These are phyloP conservation scores for Alternaria longipes DNA, from an alignment of 2,329 filamentous ascomycete genomes.

Conservation along the genomic window DNA sequence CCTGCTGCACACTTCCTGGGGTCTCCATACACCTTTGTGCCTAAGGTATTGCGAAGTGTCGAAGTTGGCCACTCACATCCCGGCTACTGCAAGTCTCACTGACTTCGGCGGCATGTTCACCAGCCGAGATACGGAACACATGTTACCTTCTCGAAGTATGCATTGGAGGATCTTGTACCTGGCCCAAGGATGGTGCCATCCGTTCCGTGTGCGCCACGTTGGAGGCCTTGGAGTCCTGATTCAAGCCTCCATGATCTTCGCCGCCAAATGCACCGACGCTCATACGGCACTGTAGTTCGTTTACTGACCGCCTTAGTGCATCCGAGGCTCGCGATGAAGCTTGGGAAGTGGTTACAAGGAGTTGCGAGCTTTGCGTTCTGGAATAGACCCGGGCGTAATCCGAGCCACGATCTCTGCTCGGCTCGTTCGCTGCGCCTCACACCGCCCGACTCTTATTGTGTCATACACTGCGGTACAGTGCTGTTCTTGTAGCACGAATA, in stretches of 20 bases:
- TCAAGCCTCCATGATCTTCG: constrained; percentile 4
- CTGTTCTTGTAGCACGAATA: neutral
- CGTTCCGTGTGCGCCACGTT: constrained; percentile 10
- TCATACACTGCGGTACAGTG: neutral
- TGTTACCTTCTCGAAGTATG: neutral
- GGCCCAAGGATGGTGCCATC: constrained; percentile 3
- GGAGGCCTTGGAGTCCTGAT: constrained; percentile 18
- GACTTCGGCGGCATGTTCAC: neutral
- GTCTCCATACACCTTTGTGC: neutral
- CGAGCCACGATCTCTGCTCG: neutral
- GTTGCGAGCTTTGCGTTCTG: neutral
- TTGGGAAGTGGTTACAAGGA: neutral
- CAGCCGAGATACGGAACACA: neutral
- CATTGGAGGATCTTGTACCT: neutral
- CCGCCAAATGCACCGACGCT: neutral
- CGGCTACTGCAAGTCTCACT: neutral
- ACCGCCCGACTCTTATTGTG: neutral
- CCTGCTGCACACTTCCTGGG: too few species aligned
- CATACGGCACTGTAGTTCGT: neutral
- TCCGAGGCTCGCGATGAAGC: too few species aligned
- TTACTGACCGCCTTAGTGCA: neutral
- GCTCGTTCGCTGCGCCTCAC: neutral
- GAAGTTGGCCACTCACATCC: constrained; percentile 5
- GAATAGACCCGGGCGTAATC: neutral
- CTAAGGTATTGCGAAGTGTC: neutral